phyloP scores from a whole-genome alignment of 108 stramenopile species.

The Cyclotella atomus region DNA sequence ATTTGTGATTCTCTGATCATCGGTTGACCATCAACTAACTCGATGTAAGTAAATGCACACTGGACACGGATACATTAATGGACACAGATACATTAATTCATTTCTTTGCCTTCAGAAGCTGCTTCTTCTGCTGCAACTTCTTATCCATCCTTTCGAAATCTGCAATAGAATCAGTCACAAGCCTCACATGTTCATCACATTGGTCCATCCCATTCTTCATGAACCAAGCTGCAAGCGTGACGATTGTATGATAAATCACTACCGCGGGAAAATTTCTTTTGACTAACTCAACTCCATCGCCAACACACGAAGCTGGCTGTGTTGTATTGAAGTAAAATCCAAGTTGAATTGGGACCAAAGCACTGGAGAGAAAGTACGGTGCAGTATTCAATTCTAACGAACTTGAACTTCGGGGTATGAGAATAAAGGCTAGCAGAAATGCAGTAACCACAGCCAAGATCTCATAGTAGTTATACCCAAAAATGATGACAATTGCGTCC shows the following conservation, averaged over 20 bases:
- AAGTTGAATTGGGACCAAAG: conserved; percentile 37
- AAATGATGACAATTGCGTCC: conserved; percentile 7
- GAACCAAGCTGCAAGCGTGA: conserved; percentile 52
- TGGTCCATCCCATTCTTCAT: conserved; percentile 55
- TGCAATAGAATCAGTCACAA: conserved; percentile 32
- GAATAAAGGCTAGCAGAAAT: conserved; percentile 28
- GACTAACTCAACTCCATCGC: neutral
- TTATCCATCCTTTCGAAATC: conserved; percentile 41
- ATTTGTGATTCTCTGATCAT: no score
- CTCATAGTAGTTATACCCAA: conserved; percentile 33
- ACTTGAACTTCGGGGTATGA: conserved; percentile 10
- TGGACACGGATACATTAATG: no score
- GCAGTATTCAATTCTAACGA: conserved; percentile 33
- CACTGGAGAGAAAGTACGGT: conserved; percentile 35
- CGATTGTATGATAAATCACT: conserved; percentile 64
- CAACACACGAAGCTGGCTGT: conserved; percentile 23
- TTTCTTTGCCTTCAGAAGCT: neutral
- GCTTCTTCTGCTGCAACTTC: conserved; percentile 22
- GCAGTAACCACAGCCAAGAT: conserved; percentile 28
- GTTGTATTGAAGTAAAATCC: conserved; percentile 44
- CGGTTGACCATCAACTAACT: no score
- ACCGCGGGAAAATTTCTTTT: conserved; percentile 63
- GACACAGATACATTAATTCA: no score
- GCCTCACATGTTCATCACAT: conserved; percentile 47
- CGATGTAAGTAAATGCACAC: no score